A percentile compares a stretch with the other conserved stretches of the same genome.
Evolutionary conservation across 495 filamentous ascomycete genomes (phyloP).

Genomic region (Daldinia vernicosa): DNA sequence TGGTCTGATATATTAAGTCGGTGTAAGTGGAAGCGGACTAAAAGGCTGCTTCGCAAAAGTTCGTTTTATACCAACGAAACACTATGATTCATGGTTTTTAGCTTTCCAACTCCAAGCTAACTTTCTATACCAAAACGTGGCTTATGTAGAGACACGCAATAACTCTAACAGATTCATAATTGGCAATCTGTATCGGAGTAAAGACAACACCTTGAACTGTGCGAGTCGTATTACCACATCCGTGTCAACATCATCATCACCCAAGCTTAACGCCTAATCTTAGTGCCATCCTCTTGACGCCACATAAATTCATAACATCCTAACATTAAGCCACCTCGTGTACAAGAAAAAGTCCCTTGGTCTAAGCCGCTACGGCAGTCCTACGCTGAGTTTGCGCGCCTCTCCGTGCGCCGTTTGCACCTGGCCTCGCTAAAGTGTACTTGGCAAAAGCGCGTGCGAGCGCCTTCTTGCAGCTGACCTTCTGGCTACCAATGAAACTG

Average conservation of each 20-base stretch:
- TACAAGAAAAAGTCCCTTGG: background rate
- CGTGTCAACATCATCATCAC: slow-evolving; percentile 23
- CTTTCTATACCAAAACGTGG: background rate
- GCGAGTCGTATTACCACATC: slow-evolving; percentile 14
- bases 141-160: background rate
- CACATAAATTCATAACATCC: background rate
- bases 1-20: no score
- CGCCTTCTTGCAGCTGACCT: slow-evolving; percentile 97
- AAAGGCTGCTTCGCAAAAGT: no score
- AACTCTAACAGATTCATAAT: background rate
- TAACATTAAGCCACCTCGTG: background rate
- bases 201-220: background rate
- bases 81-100: background rate
- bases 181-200: background rate
- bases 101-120: background rate
- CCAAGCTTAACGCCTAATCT: background rate
- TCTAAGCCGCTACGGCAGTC: slow-evolving; percentile 31
- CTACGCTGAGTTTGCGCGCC: slow-evolving; percentile 36
- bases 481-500: slow-evolving; percentile 94
- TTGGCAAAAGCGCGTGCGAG: slow-evolving; percentile 97
- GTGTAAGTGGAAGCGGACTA: no score
- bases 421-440: slow-evolving; percentile 70
- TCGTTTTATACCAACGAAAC: no score
- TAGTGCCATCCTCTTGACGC: background rate
- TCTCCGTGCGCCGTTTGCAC: slow-evolving; percentile 26